These are phyloP conservation scores for Gloeopeniophorella convolvens DNA, from an alignment of 768 basidiomycete genomes.

Conservation along the genomic window DNA sequence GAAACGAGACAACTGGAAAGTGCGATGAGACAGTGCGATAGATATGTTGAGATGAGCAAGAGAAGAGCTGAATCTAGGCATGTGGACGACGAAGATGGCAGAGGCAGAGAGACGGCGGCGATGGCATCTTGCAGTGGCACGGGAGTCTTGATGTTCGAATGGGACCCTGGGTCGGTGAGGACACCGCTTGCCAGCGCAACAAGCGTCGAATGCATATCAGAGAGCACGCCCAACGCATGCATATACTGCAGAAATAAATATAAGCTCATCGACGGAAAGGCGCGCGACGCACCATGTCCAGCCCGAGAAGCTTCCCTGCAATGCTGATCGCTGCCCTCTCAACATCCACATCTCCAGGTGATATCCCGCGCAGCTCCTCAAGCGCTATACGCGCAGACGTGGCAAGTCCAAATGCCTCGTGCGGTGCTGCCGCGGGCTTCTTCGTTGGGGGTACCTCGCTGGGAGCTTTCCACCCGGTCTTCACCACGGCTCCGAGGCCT, in stretches of 20 bases:
- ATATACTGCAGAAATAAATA: constrained; percentile 40
- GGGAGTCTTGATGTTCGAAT: no score
- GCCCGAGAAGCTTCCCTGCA: constrained; percentile 54
- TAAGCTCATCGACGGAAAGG: neutral
- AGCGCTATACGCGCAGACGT: constrained; percentile 42
- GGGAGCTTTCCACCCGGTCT: constrained; percentile 54
- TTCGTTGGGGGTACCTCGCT: constrained; percentile 25
- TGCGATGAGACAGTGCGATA: constrained; percentile 46
- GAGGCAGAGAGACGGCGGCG: constrained; percentile 36
- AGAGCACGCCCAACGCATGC: constrained; percentile 39
- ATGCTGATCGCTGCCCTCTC: constrained; percentile 69
- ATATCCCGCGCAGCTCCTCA: constrained; percentile 37
- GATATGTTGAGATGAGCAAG: constrained; percentile 53
- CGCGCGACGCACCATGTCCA: constrained; percentile 59
- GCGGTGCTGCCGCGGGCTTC: constrained; percentile 23
- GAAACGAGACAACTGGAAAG: constrained; percentile 27
- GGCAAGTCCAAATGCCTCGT: constrained; percentile 31
- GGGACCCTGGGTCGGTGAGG: no score
- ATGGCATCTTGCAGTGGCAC: constrained; percentile 16
- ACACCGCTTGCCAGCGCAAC: constrained; percentile 23
- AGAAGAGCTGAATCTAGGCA: constrained; percentile 31
- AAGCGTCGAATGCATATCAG: constrained; percentile 41
- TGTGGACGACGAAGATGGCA: constrained; percentile 30
- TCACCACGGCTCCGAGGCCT: constrained; percentile 41
- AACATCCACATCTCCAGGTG: constrained; percentile 49